phyloP scores from a whole-genome alignment of 495 filamentous ascomycete species.

The Penicillium ucsense region DNA sequence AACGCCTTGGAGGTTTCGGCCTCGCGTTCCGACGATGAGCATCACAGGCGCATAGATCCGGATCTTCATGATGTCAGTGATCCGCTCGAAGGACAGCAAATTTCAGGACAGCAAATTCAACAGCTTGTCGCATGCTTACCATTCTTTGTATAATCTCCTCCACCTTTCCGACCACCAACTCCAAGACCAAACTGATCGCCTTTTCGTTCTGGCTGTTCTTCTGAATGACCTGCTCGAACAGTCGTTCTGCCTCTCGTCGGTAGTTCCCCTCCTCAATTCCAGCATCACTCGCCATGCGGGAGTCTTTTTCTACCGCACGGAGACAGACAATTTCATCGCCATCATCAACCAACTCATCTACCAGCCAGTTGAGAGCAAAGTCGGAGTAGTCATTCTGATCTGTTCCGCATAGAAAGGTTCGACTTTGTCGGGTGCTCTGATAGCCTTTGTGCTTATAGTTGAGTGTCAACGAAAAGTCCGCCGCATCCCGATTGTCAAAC shows the following conservation, averaged over 20 bases:
- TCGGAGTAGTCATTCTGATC: conserved; percentile 96
- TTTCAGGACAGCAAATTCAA: neutral
- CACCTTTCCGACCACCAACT: conserved; percentile 86
- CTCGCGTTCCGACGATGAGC: conserved; percentile 89
- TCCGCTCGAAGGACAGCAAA: neutral
- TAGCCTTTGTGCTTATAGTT: conserved; percentile 87
- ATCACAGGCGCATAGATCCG: conserved; percentile 89
- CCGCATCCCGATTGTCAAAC: conserved; percentile 75
- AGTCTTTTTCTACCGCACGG: conserved; percentile 78
- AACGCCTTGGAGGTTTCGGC: conserved; percentile 76
- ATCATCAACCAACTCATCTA: conserved; percentile 92
- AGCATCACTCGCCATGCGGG: conserved; percentile 56
- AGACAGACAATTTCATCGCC: conserved; percentile 95
- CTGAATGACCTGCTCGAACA: conserved; percentile 68
- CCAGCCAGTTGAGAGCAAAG: conserved; percentile 86
- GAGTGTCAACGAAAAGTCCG: conserved; percentile 71
- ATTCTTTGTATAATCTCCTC: conserved; percentile 88
- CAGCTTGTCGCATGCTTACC: conserved; percentile 41
- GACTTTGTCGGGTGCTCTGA: conserved; percentile 68
- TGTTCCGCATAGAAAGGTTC: conserved; percentile 88
- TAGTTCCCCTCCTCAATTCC: conserved; percentile 66
- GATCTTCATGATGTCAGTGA: conserved; percentile 48
- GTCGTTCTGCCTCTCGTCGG: conserved; percentile 64
- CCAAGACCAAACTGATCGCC: conserved; percentile 78
- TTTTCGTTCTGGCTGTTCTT: conserved; percentile 72